These are phyloP conservation scores for Sugiyamaella smithiae DNA, from an alignment of 805 yeast genomes.

Conservation along the genomic window DNA sequence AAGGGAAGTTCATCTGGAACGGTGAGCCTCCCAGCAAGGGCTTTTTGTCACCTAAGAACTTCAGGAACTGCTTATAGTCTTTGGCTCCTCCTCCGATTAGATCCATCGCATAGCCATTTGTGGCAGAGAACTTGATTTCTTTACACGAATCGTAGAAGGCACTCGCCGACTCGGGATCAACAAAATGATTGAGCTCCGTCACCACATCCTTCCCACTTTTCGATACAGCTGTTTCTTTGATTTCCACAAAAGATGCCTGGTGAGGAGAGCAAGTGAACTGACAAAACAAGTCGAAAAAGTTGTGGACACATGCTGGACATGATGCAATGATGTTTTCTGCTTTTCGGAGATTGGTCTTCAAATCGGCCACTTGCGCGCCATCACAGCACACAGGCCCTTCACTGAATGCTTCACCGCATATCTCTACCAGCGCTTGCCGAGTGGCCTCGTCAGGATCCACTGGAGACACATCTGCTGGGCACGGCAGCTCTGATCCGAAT, in stretches of 20 bases:
- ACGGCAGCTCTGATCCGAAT: conserved; percentile 79
- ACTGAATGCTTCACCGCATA: conserved; percentile 75
- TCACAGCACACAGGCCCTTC: conserved; percentile 66
- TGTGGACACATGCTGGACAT: conserved; percentile 89
- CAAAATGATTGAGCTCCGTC: conserved; percentile 62
- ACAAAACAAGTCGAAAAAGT: conserved; percentile 78
- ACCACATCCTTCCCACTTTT: conserved; percentile 58
- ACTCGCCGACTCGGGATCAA: conserved; percentile 58
- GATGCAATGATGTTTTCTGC: conserved; percentile 81
- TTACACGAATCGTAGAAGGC: conserved; percentile 80
- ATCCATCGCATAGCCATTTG: conserved; percentile 96
- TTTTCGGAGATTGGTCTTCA: conserved; percentile 61
- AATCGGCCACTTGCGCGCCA: conserved; percentile 47
- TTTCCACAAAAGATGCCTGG: conserved; percentile 71
- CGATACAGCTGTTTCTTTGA: conserved; percentile 52
- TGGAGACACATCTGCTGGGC: conserved; percentile 58
- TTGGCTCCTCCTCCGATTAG: conserved; percentile 96
- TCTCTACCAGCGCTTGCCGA: conserved; percentile 43
- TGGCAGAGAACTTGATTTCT: conserved; percentile 85
- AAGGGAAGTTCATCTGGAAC: conserved; percentile 80
- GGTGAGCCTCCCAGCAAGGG: conserved; percentile 95
- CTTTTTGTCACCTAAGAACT: conserved; percentile 91
- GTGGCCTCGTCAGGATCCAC: conserved; percentile 45
- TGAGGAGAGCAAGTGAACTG: conserved; percentile 86
- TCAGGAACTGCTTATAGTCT: conserved; percentile 65